Conservation (phyloP, 306 rosid genomes). For the Alnus rubra region DNA sequence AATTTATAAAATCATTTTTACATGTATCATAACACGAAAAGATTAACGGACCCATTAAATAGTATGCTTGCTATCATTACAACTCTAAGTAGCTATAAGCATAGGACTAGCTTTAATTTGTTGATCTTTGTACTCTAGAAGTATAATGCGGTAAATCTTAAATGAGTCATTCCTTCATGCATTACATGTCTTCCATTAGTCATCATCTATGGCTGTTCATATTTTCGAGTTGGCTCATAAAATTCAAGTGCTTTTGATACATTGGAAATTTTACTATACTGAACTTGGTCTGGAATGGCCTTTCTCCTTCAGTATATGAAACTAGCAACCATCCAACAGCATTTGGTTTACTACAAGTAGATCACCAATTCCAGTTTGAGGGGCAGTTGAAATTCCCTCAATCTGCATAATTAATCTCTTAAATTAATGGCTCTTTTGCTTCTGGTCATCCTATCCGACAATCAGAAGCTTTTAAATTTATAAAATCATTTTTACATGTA, state of each 20-base stretch:
- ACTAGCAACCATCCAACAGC: not conserved
- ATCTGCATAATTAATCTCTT: not conserved
- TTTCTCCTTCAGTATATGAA: not conserved
- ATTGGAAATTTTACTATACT: not conserved
- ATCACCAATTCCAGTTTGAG: not conserved
- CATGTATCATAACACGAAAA: not conserved
- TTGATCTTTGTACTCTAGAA: not conserved
- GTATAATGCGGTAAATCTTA: not conserved
- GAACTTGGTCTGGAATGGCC: not conserved
- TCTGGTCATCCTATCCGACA: constrained; percentile 1
- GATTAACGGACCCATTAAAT: not conserved
- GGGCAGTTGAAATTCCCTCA: not conserved
- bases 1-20: not conserved
- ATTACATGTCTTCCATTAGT: not conserved
- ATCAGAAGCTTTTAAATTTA: not conserved
- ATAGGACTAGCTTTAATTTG: not conserved
- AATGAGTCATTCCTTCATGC: not conserved
- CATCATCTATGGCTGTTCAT: not conserved
- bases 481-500: not conserved
- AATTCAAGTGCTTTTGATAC: not conserved
- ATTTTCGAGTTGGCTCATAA: not conserved
- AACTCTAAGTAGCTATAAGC: not conserved
- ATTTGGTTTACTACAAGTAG: not conserved
- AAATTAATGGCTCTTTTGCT: not conserved
- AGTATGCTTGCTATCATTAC: not conserved